Evolutionary conservation across 73 alveolate genomes (phyloP), one percentile per base, ranked within the genome.

Genomic region (Symbiodinium pilosum): DNA sequence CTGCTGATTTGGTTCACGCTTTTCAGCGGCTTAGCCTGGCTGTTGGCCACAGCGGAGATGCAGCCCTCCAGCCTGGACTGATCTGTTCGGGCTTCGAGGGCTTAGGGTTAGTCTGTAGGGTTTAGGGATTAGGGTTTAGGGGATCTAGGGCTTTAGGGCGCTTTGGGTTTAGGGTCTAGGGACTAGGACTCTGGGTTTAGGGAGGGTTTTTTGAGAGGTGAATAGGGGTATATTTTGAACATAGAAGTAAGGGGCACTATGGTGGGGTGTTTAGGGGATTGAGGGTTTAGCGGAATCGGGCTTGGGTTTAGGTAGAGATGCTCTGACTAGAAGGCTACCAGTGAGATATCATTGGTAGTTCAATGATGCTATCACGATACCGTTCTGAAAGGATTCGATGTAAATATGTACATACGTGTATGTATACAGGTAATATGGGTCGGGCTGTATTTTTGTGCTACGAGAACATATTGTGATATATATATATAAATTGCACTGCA

Each of bases 31-130:
- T 38, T 64, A 18, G 30, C 38, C 1, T 64, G 81, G 81, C 81
- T 64, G 4, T 64, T 64, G 81, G 81, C 81, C 81, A 64, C 81
- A 34, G 81, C 81, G 21, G 81, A 64, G 14, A 64, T 64, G 81
- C 38, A 64, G 41, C 81, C 81, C 2, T 24, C 81, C 30, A 64
- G 81, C 81, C 81, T 64, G 81, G 81, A 64, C 81, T 24, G 81
- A 20, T 38, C 30, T 32, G 81, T 14, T 32, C 12, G 81, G 32
- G 32, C 14, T 47, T 47, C 14, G 6, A 47, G 59, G 59, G 59
- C 59, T 47, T 47, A 47, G 59, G 59, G 59, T 14, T 47, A 9
- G 30, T 0, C 0, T 26, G 12, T 2, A 51, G n/a, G 68, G 68
- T 2, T 51, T 51, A 51, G 68, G 68, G 68, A 16, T 51, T 51